These are phyloP conservation scores for Yamadazyma triangularis DNA, from an alignment of 1,139 yeast species.

Conservation along the genomic window DNA sequence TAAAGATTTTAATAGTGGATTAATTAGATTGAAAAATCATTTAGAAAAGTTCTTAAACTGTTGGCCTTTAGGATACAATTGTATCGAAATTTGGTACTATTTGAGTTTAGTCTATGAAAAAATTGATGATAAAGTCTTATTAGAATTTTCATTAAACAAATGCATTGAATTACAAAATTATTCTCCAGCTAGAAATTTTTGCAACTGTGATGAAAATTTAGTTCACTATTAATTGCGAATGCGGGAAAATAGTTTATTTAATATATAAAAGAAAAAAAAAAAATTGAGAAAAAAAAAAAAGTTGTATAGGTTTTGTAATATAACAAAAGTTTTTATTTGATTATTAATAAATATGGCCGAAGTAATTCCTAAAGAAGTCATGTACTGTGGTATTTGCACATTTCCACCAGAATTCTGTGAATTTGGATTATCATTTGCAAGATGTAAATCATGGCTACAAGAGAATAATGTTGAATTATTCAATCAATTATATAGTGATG, in stretches of 20 bases:
- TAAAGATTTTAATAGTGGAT: slow-evolving; percentile 60
- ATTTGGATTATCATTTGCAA: slow-evolving; percentile 75
- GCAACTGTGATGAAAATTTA: slow-evolving; percentile 12
- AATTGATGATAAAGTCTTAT: slow-evolving; percentile 51
- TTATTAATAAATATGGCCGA: slow-evolving; percentile 35
- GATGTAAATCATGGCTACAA: slow-evolving; percentile 82
- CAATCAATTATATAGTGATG: slow-evolving; percentile 56
- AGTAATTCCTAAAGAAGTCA: slow-evolving; percentile 39
- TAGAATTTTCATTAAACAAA: slow-evolving; percentile 57
- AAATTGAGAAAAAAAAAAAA: too few species aligned
- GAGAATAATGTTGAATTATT: slow-evolving; percentile 55
- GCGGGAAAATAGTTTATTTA: slow-evolving; percentile 1
- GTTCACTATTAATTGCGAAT: background rate
- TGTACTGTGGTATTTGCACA: slow-evolving; percentile 81
- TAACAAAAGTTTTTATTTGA: too few species aligned
- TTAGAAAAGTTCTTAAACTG: slow-evolving; percentile 47
- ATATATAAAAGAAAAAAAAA: background rate
- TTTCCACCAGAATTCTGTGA: slow-evolving; percentile 95
- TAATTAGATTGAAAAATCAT: slow-evolving; percentile 58
- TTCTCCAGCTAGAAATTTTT: slow-evolving; percentile 53
- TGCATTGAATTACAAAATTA: slow-evolving; percentile 65
- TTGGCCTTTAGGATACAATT: slow-evolving; percentile 53
- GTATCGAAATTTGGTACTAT: slow-evolving; percentile 71
- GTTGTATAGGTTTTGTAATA: too few species aligned
- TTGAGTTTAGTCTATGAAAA: slow-evolving; percentile 62